These are phyloP conservation scores for Schizosaccharomyces octosporus DNA, from an alignment of 805 yeast species.

Conservation along the genomic window DNA sequence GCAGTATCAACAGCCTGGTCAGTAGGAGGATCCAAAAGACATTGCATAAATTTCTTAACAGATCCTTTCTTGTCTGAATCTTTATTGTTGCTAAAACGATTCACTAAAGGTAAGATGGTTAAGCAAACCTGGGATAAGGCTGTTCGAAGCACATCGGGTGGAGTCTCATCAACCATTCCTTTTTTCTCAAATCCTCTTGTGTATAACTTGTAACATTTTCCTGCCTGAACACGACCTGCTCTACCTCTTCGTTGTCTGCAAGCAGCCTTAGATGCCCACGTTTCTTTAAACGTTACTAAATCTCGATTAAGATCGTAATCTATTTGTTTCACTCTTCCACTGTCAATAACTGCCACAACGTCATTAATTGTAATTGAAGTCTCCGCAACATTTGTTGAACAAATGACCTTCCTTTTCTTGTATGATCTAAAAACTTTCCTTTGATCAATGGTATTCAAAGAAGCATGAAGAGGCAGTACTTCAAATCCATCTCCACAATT, in stretches of 20 bases:
- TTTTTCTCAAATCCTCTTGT: conserved; percentile 33
- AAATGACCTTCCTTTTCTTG: conserved; percentile 51
- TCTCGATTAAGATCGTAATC: conserved; percentile 43
- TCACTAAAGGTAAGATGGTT: conserved; percentile 71
- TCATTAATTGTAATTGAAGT: conserved; percentile 92
- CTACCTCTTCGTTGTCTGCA: conserved; percentile 82
- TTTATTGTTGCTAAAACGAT: conserved; percentile 33
- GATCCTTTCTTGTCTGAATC: conserved; percentile 59
- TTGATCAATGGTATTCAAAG: conserved; percentile 62
- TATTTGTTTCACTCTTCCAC: conserved; percentile 63
- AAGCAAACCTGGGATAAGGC: conserved; percentile 63
- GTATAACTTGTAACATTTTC: conserved; percentile 59
- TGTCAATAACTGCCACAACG: conserved; percentile 72
- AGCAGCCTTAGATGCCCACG: conserved; percentile 79
- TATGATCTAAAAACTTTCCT: conserved; percentile 37
- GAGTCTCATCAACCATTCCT: conserved; percentile 43
- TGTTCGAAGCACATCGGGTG: conserved; percentile 73
- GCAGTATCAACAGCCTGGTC: conserved; percentile 27
- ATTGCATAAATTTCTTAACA: conserved; percentile 37
- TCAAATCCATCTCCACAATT: conserved; percentile 15
- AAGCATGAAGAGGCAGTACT: conserved; percentile 66
- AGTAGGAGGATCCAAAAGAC: conserved; percentile 68
- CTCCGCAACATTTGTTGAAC: conserved; percentile 84
- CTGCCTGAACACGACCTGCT: conserved; percentile 83
- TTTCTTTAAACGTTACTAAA: conserved; percentile 47